A percentile compares a stretch with the other conserved stretches of the same genome.
phyloP scores from a whole-genome alignment of 2,329 filamentous ascomycete species.

The Elsinoe batatas region DNA sequence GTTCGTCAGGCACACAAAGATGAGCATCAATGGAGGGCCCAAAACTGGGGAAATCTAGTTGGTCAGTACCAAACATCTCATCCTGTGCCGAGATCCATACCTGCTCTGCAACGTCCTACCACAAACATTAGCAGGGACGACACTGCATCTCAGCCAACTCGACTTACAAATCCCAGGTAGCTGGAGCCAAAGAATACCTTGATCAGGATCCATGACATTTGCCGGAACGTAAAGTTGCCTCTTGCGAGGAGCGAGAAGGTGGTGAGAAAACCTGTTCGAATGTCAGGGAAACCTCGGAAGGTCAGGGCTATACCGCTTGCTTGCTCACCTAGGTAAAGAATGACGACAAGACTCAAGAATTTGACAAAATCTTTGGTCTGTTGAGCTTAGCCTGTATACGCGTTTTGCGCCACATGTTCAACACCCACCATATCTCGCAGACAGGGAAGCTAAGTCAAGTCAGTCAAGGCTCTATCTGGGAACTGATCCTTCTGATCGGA shows the following conservation, averaged over 20 bases:
- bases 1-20: conserved; percentile 68
- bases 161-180: conserved; percentile 62
- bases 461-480: conserved; percentile 24
- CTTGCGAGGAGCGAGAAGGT: conserved; percentile 74
- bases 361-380: conserved; percentile 78
- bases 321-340: conserved; percentile 57
- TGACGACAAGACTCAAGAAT: conserved; percentile 66
- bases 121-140: conserved; percentile 12
- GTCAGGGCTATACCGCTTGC: background rate
- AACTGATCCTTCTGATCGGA: conserved; percentile 15
- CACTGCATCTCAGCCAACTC: background rate
- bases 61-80: conserved; percentile 15
- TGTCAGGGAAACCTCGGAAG: conserved; percentile 3
- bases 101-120: conserved; percentile 38
- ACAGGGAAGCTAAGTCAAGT: conserved; percentile 55
- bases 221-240: conserved; percentile 51
- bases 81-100: conserved; percentile 24
- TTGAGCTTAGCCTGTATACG: conserved; percentile 15
- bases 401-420: conserved; percentile 10
- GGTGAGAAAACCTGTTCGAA: conserved; percentile 57
- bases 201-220: conserved; percentile 68
- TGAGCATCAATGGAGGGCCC: conserved; percentile 48
- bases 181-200: conserved; percentile 74
- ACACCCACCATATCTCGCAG: conserved; percentile 70
- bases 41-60: conserved; percentile 38